phyloP scores from a whole-genome alignment of 2,329 filamentous ascomycete genomes.

The Cladophialophora chaetospira region DNA sequence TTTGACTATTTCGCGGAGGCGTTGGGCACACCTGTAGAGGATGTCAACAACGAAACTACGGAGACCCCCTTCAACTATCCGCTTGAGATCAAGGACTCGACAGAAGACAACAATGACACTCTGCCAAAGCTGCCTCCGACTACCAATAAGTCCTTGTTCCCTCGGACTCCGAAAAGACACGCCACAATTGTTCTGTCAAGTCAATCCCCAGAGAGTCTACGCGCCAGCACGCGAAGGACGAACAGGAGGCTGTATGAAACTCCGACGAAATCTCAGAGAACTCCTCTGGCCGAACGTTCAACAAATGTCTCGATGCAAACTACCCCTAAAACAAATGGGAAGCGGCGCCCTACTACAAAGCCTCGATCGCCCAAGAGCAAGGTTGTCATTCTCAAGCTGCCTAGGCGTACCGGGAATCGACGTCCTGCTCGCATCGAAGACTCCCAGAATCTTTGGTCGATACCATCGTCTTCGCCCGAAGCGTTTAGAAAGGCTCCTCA shows the following conservation, averaged over 20 bases:
- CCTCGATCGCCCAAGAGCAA: conserved; percentile 13
- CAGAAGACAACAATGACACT: conserved; percentile 16
- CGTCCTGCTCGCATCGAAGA: conserved; percentile 18
- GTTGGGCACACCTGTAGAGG: neutral
- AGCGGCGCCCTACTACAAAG: conserved; percentile 4
- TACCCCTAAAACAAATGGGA: conserved; percentile 2
- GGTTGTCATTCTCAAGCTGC: conserved; percentile 27
- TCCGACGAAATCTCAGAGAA: conserved; percentile 20
- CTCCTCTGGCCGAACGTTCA: conserved; percentile 27
- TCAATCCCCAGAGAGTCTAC: conserved; percentile 31
- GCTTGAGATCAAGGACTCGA: conserved; percentile 28
- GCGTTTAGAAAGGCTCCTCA: neutral
- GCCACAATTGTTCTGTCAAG: conserved; percentile 26
- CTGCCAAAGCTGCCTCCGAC: neutral
- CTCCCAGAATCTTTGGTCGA: conserved; percentile 29
- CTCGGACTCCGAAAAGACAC: conserved; percentile 18
- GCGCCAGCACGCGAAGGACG: conserved; percentile 18
- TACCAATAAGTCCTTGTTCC: neutral
- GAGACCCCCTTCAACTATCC: neutral
- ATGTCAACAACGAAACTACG: neutral
- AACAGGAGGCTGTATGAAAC: neutral
- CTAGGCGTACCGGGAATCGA: conserved; percentile 11
- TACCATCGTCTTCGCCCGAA: conserved; percentile 28
- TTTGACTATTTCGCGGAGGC: conserved; percentile 25
- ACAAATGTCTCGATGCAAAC: conserved; percentile 10